phyloP scores from a whole-genome alignment of 257 asterid genomes.

The Craterostigma plantagineum region DNA sequence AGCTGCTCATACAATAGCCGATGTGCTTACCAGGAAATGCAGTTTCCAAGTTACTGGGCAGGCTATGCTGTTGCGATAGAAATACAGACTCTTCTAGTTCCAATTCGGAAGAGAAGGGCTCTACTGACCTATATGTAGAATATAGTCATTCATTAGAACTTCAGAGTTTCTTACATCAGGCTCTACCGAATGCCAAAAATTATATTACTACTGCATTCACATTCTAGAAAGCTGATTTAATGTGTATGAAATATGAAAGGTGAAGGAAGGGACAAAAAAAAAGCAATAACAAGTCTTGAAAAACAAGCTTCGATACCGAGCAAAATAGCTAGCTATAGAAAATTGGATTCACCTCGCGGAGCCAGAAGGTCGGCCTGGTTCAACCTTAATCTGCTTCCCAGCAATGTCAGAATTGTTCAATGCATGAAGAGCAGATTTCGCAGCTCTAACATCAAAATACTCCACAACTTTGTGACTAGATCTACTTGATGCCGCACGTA shows the following conservation, averaged over 20 bases:
- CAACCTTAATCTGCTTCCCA: slow-evolving; percentile 77
- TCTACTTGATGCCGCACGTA: slow-evolving; percentile 48
- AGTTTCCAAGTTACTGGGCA: too few relatives aligned
- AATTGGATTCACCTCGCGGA: slow-evolving; percentile 38
- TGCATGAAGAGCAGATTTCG: slow-evolving; percentile 77
- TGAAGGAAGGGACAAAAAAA: background rate
- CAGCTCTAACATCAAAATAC: slow-evolving; percentile 87
- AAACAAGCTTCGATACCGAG: slow-evolving; percentile 32
- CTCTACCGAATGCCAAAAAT: too few relatives aligned
- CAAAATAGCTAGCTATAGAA: slow-evolving; percentile 27
- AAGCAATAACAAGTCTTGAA: slow-evolving; percentile 6
- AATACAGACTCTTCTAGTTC: too few relatives aligned
- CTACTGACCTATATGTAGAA: background rate
- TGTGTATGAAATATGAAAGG: too few relatives aligned
- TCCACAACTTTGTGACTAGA: slow-evolving; percentile 49
- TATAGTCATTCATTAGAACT: slow-evolving; percentile 5
- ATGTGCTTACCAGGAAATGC: too few relatives aligned
- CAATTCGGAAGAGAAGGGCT: too few relatives aligned
- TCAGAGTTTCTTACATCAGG: too few relatives aligned
- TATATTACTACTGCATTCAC: too few relatives aligned
- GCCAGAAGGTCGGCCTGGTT: slow-evolving; percentile 52
- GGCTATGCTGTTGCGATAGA: too few relatives aligned
- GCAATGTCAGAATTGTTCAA: slow-evolving; percentile 65
- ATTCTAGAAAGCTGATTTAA: too few relatives aligned
- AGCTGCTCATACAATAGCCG: too few relatives aligned